Evolutionary conservation across 495 filamentous ascomycete species (phyloP), one percentile per base, ranked within the genome.

Genomic region (Xylaria castorea): DNA sequence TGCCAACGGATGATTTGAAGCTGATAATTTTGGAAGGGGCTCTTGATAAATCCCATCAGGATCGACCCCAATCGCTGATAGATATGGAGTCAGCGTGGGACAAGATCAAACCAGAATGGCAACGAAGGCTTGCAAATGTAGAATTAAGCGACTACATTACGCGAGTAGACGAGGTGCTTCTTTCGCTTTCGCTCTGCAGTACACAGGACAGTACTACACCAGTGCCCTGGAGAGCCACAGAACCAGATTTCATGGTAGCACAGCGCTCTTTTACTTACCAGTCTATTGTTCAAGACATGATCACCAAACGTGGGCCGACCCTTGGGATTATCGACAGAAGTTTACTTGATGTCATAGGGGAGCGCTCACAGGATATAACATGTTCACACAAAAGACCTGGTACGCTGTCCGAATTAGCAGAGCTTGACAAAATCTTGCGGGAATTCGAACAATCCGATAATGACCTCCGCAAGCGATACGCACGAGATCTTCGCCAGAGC

Each of bases 101-200:
- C 4, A 72, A 68, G 2, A 74, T 89, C 25, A 44, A 69, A 11
- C 79, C 81, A 2, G 87, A 89, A 68, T 90, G 88, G 88, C 48
- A 74, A 40, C 82, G 86, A 0, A 71, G 85, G 40, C 82, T 77
- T 38, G 75, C 80, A 18, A 90, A 90, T 66, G 58, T 79, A 12
- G 79, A 85, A 61, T 73, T 90, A 1, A 80, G 78, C 1, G 22
- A 74, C 6, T 85, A 88, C 71, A 46, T 90, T 22, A 30, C 75
- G 12, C 25, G 74, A 57, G 83, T 85, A 0, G 85, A 88, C 68
- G 38, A 48, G 4, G 61, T 86, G 18, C 66, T 89, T 18, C 68
- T 81, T 22, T 58, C 46, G 16, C 6, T 34, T 22, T 60, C 50
- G 16, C 6, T 34, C 18, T 8, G 44, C n/a, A 0, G 12, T 53